Percentiles rank a stretch among this genome's conserved stretches.
Conservation (phyloP, 164 flowering plant species). For the Kingdonia uniflora region DNA sequence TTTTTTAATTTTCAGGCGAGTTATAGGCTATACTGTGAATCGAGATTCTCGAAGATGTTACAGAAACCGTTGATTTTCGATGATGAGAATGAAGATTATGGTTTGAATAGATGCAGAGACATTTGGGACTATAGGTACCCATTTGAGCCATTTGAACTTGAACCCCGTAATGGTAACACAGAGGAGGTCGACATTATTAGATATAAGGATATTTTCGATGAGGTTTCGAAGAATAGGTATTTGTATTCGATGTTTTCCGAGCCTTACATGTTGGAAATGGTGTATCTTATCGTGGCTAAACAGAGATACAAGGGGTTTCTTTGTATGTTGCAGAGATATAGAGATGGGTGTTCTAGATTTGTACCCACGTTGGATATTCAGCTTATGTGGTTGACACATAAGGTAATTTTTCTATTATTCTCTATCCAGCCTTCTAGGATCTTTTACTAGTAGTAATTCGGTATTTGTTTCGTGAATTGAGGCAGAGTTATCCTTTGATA, state of each 20-base stretch:
- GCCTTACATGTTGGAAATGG: constrained; percentile 57
- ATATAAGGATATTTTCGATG: constrained; percentile 28
- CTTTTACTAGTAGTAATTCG: no score
- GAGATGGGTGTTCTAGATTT: constrained; percentile 30
- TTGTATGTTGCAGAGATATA: constrained; percentile 33
- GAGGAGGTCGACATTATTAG: background rate
- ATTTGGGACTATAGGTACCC: constrained; percentile 62
- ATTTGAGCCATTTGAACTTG: constrained; percentile 61
- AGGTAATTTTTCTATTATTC: constrained; percentile 26
- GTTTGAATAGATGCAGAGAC: constrained; percentile 60
- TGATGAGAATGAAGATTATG: constrained; percentile 84
- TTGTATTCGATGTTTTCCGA: constrained; percentile 37
- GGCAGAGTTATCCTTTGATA: constrained; percentile 44
- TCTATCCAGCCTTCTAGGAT: no score
- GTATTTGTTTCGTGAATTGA: constrained; percentile 7
- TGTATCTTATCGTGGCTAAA: constrained; percentile 65
- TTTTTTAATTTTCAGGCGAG: constrained; percentile 46
- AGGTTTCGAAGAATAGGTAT: constrained; percentile 29
- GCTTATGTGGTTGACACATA: constrained; percentile 83
- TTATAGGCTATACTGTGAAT: constrained; percentile 58
- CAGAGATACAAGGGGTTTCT: constrained; percentile 64
- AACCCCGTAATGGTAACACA: constrained; percentile 17
- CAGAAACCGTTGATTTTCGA: constrained; percentile 67
- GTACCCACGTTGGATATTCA: constrained; percentile 70
- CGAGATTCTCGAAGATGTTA: constrained; percentile 54